Percentiles rank a stretch among this genome's conserved stretches.
These are phyloP conservation scores for Ophiostoma ulmi DNA, from an alignment of 2,329 filamentous ascomycete genomes.

Conservation along the genomic window DNA sequence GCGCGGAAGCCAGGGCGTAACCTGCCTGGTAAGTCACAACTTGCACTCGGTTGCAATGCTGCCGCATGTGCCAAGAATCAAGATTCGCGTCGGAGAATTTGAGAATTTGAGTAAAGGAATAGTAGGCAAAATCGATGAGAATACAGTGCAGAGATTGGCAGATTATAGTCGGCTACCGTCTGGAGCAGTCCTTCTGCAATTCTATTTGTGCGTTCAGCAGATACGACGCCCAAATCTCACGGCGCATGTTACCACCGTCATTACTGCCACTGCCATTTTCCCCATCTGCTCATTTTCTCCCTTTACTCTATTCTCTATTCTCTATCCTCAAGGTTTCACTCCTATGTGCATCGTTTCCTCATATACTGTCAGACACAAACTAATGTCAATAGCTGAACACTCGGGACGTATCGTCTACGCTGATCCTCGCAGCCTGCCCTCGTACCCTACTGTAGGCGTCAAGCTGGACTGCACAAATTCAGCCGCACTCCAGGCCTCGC, in stretches of 20 bases:
- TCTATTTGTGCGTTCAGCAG: neutral
- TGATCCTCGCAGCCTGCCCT: conserved; percentile 65
- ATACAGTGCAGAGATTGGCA: neutral
- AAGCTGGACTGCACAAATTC: conserved; percentile 35
- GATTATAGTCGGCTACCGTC: neutral
- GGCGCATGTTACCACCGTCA: neutral
- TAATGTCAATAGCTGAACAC: conserved; percentile 3
- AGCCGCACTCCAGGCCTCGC: conserved; percentile 18
- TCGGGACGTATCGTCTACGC: conserved; percentile 61
- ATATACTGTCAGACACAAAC: neutral
- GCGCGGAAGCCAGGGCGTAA: neutral
- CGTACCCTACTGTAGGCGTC: conserved; percentile 64
- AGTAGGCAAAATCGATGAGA: neutral
- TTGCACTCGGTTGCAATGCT: neutral
- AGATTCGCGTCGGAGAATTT: neutral
- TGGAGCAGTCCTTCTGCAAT: neutral
- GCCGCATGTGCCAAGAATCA: neutral
- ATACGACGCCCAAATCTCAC: neutral
- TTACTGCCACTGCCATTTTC: neutral
- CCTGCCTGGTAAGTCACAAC: conserved; percentile 12
- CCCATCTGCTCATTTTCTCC: no score
- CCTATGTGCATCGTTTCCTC: no score
- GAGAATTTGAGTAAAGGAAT: neutral
- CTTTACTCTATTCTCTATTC: neutral
- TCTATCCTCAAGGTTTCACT: neutral